These are phyloP conservation scores for Phytopythium aichiense DNA, from an alignment of 352 stramenopile species.

Conservation along the genomic window DNA sequence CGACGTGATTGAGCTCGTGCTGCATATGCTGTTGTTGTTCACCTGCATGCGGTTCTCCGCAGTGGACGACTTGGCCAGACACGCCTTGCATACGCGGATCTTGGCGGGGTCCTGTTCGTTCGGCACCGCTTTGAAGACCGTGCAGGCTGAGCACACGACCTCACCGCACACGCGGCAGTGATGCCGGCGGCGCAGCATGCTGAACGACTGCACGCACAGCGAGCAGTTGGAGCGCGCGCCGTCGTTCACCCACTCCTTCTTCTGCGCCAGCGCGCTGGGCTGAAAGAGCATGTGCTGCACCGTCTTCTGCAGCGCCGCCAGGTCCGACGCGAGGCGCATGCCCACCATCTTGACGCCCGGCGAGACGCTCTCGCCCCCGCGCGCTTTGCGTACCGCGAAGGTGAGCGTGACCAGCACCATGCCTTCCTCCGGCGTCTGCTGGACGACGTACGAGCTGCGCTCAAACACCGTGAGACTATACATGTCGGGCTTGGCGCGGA, in stretches of 20 bases:
- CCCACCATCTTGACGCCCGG: conserved; percentile 64
- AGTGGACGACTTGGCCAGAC: conserved; percentile 57
- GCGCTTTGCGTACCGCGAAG: conserved; percentile 74
- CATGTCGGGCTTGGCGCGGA: conserved; percentile 64
- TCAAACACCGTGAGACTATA: conserved; percentile 82
- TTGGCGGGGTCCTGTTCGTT: conserved; percentile 47
- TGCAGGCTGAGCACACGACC: conserved; percentile 80
- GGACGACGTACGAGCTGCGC: conserved; percentile 67
- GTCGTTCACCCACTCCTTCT: conserved; percentile 82
- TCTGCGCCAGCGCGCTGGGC: conserved; percentile 45
- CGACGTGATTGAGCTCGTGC: conserved; percentile 46
- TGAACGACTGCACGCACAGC: conserved; percentile 72
- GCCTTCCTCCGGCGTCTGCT: conserved; percentile 62
- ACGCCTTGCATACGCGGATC: conserved; percentile 78
- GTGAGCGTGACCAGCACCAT: conserved; percentile 68
- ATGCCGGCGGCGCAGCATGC: conserved; percentile 78
- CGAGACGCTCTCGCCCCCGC: conserved; percentile 60
- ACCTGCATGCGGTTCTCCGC: conserved; percentile 7
- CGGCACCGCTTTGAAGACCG: conserved; percentile 73
- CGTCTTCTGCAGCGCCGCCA: conserved; percentile 46
- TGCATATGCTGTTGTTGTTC: conserved; percentile 30
- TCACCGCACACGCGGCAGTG: conserved; percentile 86
- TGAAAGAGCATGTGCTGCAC: conserved; percentile 77
- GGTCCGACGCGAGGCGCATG: conserved; percentile 54
- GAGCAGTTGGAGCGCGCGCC: conserved; percentile 74